Percentiles rank a stretch among this genome's conserved stretches.
phyloP scores from a whole-genome alignment of 768 basidiomycete genomes.

The Lentinula lateritia region DNA sequence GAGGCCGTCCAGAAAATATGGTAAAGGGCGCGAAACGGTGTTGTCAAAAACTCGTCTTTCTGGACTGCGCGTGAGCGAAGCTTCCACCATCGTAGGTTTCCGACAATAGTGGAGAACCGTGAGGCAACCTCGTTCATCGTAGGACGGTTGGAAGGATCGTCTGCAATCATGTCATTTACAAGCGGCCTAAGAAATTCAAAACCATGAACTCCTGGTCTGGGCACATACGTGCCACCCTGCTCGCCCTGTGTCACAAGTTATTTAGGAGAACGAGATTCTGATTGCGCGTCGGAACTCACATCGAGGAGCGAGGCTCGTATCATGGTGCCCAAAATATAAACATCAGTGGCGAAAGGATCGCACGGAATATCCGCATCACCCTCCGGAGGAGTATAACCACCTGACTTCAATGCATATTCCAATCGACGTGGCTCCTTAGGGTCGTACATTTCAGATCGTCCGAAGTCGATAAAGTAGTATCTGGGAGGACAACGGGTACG shows the following conservation, averaged over 20 bases:
- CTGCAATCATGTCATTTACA: slow-evolving; percentile 3
- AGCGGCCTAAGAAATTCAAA: slow-evolving; percentile 11
- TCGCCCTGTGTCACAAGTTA: not conserved
- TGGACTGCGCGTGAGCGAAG: slow-evolving; percentile 2
- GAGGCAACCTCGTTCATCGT: slow-evolving; percentile 10
- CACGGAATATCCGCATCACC: slow-evolving; percentile 16
- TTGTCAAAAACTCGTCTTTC: not conserved
- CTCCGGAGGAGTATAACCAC: slow-evolving; percentile 21
- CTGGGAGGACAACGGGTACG: slow-evolving; percentile 22
- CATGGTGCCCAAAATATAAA: slow-evolving; percentile 38
- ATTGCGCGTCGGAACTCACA: not conserved
- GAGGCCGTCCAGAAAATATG: not conserved
- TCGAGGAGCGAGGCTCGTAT: slow-evolving; percentile 14
- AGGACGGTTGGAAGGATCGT: slow-evolving; percentile 9
- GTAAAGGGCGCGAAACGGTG: not conserved
- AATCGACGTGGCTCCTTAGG: slow-evolving; percentile 19
- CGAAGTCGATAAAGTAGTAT: slow-evolving; percentile 37
- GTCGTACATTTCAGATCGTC: slow-evolving; percentile 22
- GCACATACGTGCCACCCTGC: too few species aligned
- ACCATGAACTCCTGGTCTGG: not conserved
- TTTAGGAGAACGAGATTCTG: not conserved
- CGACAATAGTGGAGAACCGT: slow-evolving; percentile 5
- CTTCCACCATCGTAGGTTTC: not conserved
- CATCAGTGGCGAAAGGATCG: slow-evolving; percentile 37
- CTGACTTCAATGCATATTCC: slow-evolving; percentile 26